phyloP scores from a whole-genome alignment of 2,329 filamentous ascomycete species.

The Penicillium frequentans region DNA sequence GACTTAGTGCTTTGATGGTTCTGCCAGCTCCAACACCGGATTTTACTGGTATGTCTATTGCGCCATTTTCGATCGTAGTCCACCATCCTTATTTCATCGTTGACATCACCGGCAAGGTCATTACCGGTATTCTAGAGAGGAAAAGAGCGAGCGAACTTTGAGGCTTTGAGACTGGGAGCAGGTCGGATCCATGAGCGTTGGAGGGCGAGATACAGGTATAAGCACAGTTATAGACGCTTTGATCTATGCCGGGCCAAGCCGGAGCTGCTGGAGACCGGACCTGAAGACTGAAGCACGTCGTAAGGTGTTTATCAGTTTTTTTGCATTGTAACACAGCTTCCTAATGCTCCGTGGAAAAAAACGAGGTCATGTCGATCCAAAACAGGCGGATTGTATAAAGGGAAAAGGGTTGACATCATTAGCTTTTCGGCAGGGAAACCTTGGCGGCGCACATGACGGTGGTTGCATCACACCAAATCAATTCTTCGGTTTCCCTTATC shows the following conservation, averaged over 20 bases:
- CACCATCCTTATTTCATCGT: background rate
- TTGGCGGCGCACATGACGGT: slow-evolving; percentile 26
- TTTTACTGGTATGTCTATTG: background rate
- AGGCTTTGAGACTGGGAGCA: background rate
- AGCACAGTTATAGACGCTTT: background rate
- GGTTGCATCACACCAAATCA: slow-evolving; percentile 25
- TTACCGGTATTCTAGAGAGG: background rate
- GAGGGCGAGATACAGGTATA: background rate
- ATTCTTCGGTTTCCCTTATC: slow-evolving; percentile 19
- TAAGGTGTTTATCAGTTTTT: background rate
- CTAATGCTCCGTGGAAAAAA: background rate
- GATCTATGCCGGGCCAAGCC: background rate
- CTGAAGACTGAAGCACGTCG: too few relatives aligned
- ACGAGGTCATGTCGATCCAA: background rate
- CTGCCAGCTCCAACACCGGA: background rate
- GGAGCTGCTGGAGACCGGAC: background rate
- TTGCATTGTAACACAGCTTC: background rate
- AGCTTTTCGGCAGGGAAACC: slow-evolving; percentile 10
- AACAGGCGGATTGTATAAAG: background rate
- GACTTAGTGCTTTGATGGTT: background rate
- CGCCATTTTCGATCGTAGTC: background rate
- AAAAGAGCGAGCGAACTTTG: background rate
- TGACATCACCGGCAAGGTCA: too few relatives aligned
- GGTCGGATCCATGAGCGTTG: background rate
- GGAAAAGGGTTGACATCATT: slow-evolving; percentile 14